Evolutionary conservation across 352 stramenopile species (phyloP), one percentile per base, ranked within the genome.

Genomic region (Albugo candida): DNA sequence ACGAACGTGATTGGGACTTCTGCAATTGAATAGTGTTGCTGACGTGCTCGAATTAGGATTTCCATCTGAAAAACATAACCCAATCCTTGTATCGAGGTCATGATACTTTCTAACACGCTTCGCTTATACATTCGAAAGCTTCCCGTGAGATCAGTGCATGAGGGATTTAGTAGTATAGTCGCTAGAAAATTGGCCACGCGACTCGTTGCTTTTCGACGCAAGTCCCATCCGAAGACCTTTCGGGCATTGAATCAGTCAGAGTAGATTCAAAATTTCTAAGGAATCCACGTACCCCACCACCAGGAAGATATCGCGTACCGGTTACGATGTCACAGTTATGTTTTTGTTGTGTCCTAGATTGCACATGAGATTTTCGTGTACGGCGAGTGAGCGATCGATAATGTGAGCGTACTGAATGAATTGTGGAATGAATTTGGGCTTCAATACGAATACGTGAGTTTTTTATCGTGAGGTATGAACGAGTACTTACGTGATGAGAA

Each of bases 1-100:
- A 99, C 94, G 61, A 99, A 99, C 16, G 82, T 93, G 60, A 99
- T 99, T 0, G 91, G 91, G 21, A 99, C 89, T 61, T 99, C 94
- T 34, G 61, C 81, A 51, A 99, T 93, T 21, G 59, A 74, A 63
- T 94, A 97, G 18, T 86, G 67, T 49, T 75, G 72, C 48, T 95
- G 72, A 44, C 84, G 79, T n/a, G 92, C 89, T 43, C 92, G 74
- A 39, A 98, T 87, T 43, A 98, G 80, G 53, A 98, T 96, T 63
- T 99, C 94, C 95, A 99, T 99, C 67, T 99, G 94, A 69, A 99
- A 99, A 16, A 97, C 93, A 70, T 99, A 99, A 31, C 93, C 94
- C 19, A 83, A 64, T 3, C 69, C 72, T 50, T 87, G 64, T 51
- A 91, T 86, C n/a, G 61, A 60, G 42, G 57, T 68, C 65, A 99